Evolutionary conservation across 345 rosid genomes (phyloP).

Genomic region (Limnanthes douglasii): DNA sequence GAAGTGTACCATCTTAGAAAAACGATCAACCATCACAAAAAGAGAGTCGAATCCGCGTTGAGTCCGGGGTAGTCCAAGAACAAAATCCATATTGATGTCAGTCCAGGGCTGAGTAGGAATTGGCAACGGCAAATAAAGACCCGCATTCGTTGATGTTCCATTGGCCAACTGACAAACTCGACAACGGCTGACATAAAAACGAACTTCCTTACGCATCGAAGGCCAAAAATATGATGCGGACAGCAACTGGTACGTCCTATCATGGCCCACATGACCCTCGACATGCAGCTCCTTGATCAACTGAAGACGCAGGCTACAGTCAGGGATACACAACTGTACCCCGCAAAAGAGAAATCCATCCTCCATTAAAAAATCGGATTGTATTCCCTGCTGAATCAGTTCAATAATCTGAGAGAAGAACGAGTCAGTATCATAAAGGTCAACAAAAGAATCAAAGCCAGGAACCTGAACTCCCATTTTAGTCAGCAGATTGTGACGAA

Average conservation of each 20-base stretch:
- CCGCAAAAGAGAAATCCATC: neutral
- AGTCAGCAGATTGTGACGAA: neutral
- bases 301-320: neutral
- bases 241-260: neutral
- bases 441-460: neutral
- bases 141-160: no score
- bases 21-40: neutral
- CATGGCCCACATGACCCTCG: constrained; percentile 6
- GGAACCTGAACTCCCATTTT: neutral
- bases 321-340: neutral
- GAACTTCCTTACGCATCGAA: no score
- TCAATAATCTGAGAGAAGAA: neutral
- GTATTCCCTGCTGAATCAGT: neutral
- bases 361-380: neutral
- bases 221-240: constrained; percentile 1
- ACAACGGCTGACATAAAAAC: no score
- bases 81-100: no score
- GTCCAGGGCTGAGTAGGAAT: no score
- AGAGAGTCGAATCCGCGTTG: neutral
- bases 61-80: no score
- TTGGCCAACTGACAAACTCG: no score
- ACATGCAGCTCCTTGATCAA: neutral
- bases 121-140: no score
- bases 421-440: neutral
- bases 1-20: neutral